A percentile compares a stretch with the other conserved stretches of the same genome.
phyloP scores from a whole-genome alignment of 140 eudicot species.

The Erigeron philadelphicus region DNA sequence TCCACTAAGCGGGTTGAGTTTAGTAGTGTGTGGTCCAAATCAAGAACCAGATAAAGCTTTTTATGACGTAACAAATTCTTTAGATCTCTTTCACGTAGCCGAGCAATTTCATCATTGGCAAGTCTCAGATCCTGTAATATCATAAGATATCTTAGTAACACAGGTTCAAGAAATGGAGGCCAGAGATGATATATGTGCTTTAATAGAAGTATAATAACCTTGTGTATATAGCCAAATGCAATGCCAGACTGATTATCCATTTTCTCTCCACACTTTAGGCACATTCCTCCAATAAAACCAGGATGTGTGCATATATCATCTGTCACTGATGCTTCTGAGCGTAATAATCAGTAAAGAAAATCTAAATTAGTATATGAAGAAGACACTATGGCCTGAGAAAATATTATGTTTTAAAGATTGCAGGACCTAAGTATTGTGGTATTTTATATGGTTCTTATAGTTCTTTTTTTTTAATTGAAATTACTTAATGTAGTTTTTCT shows the following conservation, averaged over 20 bases:
- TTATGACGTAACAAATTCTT: conserved; percentile 53
- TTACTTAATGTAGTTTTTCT: neutral
- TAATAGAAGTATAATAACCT: conserved; percentile 41
- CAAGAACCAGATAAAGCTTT: conserved; percentile 78
- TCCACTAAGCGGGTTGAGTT: conserved; percentile 60
- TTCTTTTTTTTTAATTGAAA: neutral
- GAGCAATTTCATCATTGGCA: conserved; percentile 51
- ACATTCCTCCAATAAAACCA: conserved; percentile 41
- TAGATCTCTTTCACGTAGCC: conserved; percentile 59
- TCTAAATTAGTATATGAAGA: too few species aligned
- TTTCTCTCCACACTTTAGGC: conserved; percentile 68
- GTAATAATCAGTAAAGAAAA: conserved; percentile 3
- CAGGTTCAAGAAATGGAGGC: conserved; percentile 9
- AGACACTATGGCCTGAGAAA: too few species aligned
- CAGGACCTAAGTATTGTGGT: conserved; percentile 2
- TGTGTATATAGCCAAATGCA: conserved; percentile 68
- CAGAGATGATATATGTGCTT: conserved; percentile 18
- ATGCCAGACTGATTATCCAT: conserved; percentile 68
- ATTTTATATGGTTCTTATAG: conserved; percentile 16
- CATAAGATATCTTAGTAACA: conserved; percentile 9
- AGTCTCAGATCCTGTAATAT: conserved; percentile 64
- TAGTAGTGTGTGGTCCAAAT: conserved; percentile 87
- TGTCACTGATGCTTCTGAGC: conserved; percentile 45
- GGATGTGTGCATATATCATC: conserved; percentile 34
- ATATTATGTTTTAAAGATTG: neutral